Evolutionary conservation across 371 early-diverging fungal species (phyloP).

Genomic region (Mortierella sp.): DNA sequence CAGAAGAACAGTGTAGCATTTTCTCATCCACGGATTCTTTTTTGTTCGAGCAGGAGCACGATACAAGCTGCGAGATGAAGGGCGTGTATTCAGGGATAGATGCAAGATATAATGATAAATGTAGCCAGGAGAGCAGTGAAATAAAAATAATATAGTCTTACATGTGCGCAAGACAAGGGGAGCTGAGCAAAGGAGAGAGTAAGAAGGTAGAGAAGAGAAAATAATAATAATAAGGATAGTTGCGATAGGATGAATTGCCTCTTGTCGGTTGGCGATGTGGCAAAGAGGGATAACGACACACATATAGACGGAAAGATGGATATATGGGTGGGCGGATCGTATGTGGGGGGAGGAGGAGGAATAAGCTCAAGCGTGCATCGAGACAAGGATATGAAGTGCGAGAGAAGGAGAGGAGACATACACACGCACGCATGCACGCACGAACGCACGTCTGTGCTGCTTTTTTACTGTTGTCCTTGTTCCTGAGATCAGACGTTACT

Average conservation of each 20-base stretch:
- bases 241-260: constrained; percentile 10
- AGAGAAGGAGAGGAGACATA: too few relatives aligned
- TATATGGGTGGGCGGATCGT: background rate
- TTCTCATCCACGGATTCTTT: background rate
- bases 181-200: constrained; percentile 2
- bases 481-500: constrained; percentile 8
- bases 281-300: background rate
- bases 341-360: too few relatives aligned
- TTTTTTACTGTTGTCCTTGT: constrained; percentile 4
- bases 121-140: constrained; percentile 13
- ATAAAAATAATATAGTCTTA: background rate
- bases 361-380: too few relatives aligned
- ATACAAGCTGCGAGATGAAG: background rate
- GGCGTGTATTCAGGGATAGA: constrained; percentile 5
- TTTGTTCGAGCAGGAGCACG: background rate
- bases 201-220: background rate
- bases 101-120: constrained; percentile 2
- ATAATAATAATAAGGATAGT: constrained; percentile 23
- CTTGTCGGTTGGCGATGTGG: constrained; percentile 16
- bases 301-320: background rate
- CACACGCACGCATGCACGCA: too few relatives aligned
- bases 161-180: constrained; percentile 18
- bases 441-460: background rate
- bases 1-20: background rate
- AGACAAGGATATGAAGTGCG: too few relatives aligned